Base-by-base conservation (phyloP, 345 rosid genomes). In the Tarenaya hassleriana region DNA sequence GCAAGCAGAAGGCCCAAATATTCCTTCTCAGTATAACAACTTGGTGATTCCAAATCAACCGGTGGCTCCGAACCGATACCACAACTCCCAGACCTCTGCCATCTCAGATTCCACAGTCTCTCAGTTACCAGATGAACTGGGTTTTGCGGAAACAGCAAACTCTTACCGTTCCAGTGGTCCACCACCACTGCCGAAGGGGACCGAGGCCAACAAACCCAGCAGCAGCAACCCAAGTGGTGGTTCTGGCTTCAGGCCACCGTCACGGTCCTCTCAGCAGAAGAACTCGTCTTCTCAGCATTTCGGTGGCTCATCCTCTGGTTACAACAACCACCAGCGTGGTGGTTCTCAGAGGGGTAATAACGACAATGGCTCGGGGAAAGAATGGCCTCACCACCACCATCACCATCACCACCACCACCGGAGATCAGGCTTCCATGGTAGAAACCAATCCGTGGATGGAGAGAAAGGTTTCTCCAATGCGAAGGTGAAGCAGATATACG, bases 401-500 rank as follows among this genome's bases (percentile, higher is more conserved):
- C 58, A 61, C 4, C 61, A 63, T 11, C 64, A 58, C 17, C 70
- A 60, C 41, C 56, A 67, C n/a, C 55, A 68, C 45, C 77, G 82
- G 4, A 78, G 97, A 62, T 69, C 69, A 12, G 75, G 83, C 9
- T 92, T 69, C 74, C 94, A 83, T 52, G 88, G 86, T 29, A 76
- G 91, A 73, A 85, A 76, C 58, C 92, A 77, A 66, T 57, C 81
- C 14, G 45, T 69, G 35, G 67, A 70, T 37, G 68, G 76, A 19
- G 98, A 91, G 24, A 91, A 75, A 74, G 73, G 74, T 54, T 77
- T 76, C 42, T 68, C 65, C 31, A 34, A 82, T 60, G 71, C 79
- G 40, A 88, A 83, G 73, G 69, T 74, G 66, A 92, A 83, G 70
- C 98, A 88, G 77, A 83, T 92, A 15, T 92, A 92, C 64, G 98